Percentiles rank a stretch among this genome's conserved stretches.
These are phyloP conservation scores for Pleurotus sapidus DNA, from an alignment of 768 basidiomycete genomes.

Conservation along the genomic window DNA sequence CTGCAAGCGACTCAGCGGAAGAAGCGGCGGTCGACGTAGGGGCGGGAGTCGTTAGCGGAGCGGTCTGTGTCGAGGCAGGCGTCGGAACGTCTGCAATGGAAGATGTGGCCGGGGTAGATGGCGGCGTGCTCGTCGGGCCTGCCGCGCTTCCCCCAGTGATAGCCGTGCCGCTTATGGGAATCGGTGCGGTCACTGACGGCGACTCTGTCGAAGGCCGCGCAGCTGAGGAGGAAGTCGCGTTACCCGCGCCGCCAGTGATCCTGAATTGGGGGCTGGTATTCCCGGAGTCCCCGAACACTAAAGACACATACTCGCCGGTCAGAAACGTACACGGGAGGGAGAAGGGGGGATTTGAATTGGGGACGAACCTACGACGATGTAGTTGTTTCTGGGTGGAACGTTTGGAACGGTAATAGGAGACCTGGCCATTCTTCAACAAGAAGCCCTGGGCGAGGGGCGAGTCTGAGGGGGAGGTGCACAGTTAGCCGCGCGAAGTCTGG, in stretches of 20 bases:
- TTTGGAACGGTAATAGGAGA: constrained; percentile 51
- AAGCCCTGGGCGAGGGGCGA: constrained; percentile 57
- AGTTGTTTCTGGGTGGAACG: constrained; percentile 41
- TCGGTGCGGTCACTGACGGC: constrained; percentile 22
- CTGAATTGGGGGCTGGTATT: constrained; percentile 58
- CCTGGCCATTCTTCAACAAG: constrained; percentile 46
- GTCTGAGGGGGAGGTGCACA: constrained; percentile 31
- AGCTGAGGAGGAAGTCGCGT: constrained; percentile 17
- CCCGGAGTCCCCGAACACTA: constrained; percentile 70
- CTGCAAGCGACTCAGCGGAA: not conserved
- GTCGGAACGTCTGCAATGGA: not conserved
- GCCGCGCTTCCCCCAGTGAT: constrained; percentile 25
- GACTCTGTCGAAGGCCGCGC: constrained; percentile 4
- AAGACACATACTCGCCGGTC: not conserved
- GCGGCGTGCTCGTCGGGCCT: not conserved
- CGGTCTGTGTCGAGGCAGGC: not conserved
- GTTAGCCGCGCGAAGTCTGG: not conserved
- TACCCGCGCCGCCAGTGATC: constrained; percentile 47
- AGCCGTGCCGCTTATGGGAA: constrained; percentile 27
- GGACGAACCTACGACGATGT: constrained; percentile 64
- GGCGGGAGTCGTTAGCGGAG: not conserved
- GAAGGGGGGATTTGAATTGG: not conserved
- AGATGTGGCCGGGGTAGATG: not conserved
- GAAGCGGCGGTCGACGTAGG: not conserved
- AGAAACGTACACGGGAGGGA: not conserved